phyloP scores from a whole-genome alignment of 2,329 filamentous ascomycete species.

The Lachnellula arida region DNA sequence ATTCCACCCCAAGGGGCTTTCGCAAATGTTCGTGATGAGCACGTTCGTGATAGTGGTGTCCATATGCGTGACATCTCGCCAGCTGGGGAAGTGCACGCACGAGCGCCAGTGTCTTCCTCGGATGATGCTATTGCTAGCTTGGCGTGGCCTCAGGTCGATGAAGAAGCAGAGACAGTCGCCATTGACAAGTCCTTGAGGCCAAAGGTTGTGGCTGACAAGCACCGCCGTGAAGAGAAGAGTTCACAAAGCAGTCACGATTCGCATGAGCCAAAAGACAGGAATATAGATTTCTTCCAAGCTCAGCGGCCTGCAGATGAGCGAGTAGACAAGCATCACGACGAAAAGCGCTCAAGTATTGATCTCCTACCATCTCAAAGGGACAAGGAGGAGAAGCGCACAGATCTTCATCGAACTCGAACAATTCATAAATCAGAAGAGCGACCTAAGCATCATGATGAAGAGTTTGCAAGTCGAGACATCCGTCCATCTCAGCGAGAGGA shows the following conservation, averaged over 20 bases:
- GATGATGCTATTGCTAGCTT: conserved; percentile 35
- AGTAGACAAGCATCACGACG: conserved; percentile 6
- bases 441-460: conserved; percentile 6
- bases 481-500: conserved; percentile 27
- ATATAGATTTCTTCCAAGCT: conserved; percentile 15
- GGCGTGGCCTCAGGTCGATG: conserved; percentile 39
- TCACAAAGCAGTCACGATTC: conserved; percentile 12
- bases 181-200: conserved; percentile 33
- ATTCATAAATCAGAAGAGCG: conserved; percentile 17
- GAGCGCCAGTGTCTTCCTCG: conserved; percentile 27
- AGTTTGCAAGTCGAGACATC: conserved; percentile 23
- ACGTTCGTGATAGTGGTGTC: conserved; percentile 48
- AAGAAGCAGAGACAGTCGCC: conserved; percentile 41
- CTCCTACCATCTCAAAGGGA: conserved; percentile 16
- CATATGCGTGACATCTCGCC: conserved; percentile 45
- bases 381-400: conserved; percentile 14
- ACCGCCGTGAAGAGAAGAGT: conserved; percentile 11
- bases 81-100: conserved; percentile 20
- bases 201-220: conserved; percentile 13
- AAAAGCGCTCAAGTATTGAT: conserved; percentile 12
- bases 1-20: conserved; percentile 33
- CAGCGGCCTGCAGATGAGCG: conserved; percentile 10
- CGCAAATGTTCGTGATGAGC: conserved; percentile 25
- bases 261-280: conserved; percentile 10
- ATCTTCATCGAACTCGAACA: conserved; percentile 20